Base-by-base conservation (phyloP, 2,329 filamentous ascomycete genomes). In the Epichloe gansuensis region DNA sequence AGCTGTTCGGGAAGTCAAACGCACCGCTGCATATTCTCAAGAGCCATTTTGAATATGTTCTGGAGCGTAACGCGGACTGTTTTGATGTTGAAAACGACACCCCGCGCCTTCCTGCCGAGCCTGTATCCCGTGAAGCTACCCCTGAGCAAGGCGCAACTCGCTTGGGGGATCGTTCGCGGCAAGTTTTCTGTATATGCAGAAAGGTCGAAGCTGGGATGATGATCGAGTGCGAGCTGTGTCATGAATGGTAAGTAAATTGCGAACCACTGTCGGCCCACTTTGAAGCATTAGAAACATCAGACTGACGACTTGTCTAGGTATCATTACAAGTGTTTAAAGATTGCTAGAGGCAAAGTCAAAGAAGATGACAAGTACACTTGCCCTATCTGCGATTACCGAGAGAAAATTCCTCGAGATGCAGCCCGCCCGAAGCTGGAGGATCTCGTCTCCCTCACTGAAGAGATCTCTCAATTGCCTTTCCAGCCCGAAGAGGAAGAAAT, bases 321-420 rank as follows among this genome's bases (percentile, higher is more conserved):
- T 64, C 93, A 98, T 62, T 91, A 93, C 54, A 97, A 96, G 68
- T 98, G 93, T 62, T 75, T 98, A 39, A 98, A 98, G 72, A 96
- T 98, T 63, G 93, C 93, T 3, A 82, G 93, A 48, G 93, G 93
- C 50, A 98, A 97, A 65, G 88, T 98, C 61, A 97, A 97, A 70
- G 93, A 97, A 64, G 91, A 95, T 56, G 93, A 97, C 64, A 95
- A 95, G 66, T 98, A 96, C 65, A 97, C 91, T 1, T 98, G 93
- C 62, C 93, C 93, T 0, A 95, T 98, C 56, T 98, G 93, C 65
- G 93, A 98, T 66, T 96, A 90, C 82, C 85, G 93, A 17, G 87
- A 96, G 64, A 94, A 91, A 71, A 97, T 98, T 50, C 93, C 93
- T 27, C 87, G 93, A 45, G 93, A 98, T 73, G 93, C 93, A 25